phyloP scores from a whole-genome alignment of 2,329 filamentous ascomycete genomes.

The Cytospora chrysosperma region DNA sequence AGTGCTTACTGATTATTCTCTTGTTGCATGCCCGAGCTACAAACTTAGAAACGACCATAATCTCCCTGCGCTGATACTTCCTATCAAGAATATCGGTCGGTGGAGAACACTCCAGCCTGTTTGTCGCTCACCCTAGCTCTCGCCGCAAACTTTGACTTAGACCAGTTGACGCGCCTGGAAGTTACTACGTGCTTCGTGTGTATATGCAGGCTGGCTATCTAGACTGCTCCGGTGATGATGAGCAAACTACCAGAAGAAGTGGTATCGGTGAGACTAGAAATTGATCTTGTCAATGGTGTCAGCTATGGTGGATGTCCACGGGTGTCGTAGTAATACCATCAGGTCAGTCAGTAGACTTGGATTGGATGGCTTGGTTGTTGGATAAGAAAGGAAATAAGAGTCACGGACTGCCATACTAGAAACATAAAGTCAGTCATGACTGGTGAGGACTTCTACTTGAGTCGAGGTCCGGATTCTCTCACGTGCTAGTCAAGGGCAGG shows the following conservation, averaged over 20 bases:
- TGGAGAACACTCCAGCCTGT: slow-evolving; percentile 3
- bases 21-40: slow-evolving; percentile 17
- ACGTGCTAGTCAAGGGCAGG: too few relatives aligned
- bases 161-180: not conserved
- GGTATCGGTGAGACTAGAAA: slow-evolving; percentile 14
- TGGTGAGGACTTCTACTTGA: too few relatives aligned
- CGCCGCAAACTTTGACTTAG: slow-evolving; percentile 14
- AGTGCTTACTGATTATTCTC: slow-evolving; percentile 6
- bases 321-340: not conserved
- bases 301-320: not conserved
- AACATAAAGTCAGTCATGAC: too few relatives aligned
- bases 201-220: slow-evolving; percentile 16
- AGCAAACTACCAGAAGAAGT: not conserved
- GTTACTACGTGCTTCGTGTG: not conserved
- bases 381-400: slow-evolving; percentile 3
- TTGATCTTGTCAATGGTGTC: slow-evolving; percentile 11
- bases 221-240: slow-evolving; percentile 21
- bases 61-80: too few relatives aligned
- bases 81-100: too few relatives aligned
- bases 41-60: too few relatives aligned
- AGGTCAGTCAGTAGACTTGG: slow-evolving; percentile 3
- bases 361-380: slow-evolving; percentile 15
- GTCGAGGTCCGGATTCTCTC: too few relatives aligned
- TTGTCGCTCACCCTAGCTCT: slow-evolving; percentile 16
- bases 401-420: slow-evolving; percentile 7